phyloP scores from a whole-genome alignment of 2,329 filamentous ascomycete genomes.

The Arthrobotrys megalospora region DNA sequence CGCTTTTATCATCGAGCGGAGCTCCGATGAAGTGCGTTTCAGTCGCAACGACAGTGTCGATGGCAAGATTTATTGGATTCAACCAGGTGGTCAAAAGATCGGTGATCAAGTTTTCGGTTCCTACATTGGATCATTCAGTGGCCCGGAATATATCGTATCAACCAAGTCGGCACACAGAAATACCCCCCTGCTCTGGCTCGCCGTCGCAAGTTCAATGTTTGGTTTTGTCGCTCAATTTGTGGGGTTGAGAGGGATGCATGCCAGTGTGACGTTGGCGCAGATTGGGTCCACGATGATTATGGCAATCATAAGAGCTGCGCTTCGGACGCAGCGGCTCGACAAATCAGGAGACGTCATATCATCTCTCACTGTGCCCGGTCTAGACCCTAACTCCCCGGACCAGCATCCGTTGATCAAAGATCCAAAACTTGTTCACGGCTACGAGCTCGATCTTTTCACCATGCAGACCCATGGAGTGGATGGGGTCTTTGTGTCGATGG shows the following conservation, averaged over 20 bases:
- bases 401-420: slow-evolving; percentile 10
- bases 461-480: slow-evolving; percentile 11
- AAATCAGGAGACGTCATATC: background rate
- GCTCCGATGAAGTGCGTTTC: slow-evolving; percentile 63
- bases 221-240: slow-evolving; percentile 62
- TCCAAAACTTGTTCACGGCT: slow-evolving; percentile 25
- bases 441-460: slow-evolving; percentile 30
- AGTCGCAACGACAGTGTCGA: background rate
- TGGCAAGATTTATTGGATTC: slow-evolving; percentile 46
- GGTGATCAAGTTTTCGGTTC: slow-evolving; percentile 46
- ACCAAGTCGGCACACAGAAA: slow-evolving; percentile 7
- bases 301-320: slow-evolving; percentile 53
- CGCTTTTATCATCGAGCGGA: slow-evolving; percentile 66
- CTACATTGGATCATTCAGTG: slow-evolving; percentile 35
- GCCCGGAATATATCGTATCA: slow-evolving; percentile 37
- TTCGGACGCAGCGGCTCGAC: slow-evolving; percentile 52
- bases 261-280: slow-evolving; percentile 57
- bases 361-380: background rate
- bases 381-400: background rate
- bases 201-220: slow-evolving; percentile 19
- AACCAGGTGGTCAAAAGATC: slow-evolving; percentile 34
- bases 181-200: slow-evolving; percentile 1
- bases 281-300: slow-evolving; percentile 58
- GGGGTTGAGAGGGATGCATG: slow-evolving; percentile 59
- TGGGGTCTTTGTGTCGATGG: background rate